Evolutionary conservation across 768 basidiomycete species (phyloP).

Genomic region (Trametes coccinea): DNA sequence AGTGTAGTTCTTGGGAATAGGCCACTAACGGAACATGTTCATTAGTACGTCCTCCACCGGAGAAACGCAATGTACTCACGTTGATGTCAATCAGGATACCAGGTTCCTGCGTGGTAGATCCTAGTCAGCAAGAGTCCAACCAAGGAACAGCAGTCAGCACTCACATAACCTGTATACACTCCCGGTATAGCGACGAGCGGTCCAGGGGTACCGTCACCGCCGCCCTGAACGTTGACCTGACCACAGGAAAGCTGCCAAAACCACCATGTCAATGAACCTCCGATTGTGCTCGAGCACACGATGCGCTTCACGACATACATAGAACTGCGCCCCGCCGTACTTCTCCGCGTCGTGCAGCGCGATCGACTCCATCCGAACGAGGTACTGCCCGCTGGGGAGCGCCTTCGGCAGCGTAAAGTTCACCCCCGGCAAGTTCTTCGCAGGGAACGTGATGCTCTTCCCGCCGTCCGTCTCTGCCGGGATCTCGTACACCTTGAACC

Average conservation of each 20-base stretch:
- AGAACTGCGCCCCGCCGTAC: conserved; percentile 35
- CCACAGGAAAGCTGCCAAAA: conserved; percentile 32
- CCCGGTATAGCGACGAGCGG: conserved; percentile 37
- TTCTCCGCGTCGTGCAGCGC: conserved; percentile 30
- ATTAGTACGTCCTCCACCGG: neutral
- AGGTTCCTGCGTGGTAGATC: neutral
- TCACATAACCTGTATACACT: conserved; percentile 33
- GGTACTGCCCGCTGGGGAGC: conserved; percentile 37
- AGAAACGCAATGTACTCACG: neutral
- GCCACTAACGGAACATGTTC: neutral
- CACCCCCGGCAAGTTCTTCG: conserved; percentile 24
- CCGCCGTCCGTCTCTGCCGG: conserved; percentile 28
- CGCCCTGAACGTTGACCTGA: conserved; percentile 36
- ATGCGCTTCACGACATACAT: conserved; percentile 17
- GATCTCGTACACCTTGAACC: conserved; percentile 47
- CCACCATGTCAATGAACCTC: neutral
- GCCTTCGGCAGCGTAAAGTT: conserved; percentile 34
- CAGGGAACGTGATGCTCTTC: conserved; percentile 7
- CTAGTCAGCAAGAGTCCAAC: neutral
- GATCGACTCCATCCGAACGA: conserved; percentile 36
- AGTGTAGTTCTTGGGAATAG: conserved; percentile 18
- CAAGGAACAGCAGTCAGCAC: neutral
- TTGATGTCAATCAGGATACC: conserved; percentile 20
- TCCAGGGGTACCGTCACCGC: conserved; percentile 35
- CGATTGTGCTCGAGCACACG: too few species aligned